These are phyloP conservation scores for Diphasiastrum complanatum DNA, from an alignment of 83 land plant genomes.

Conservation along the genomic window DNA sequence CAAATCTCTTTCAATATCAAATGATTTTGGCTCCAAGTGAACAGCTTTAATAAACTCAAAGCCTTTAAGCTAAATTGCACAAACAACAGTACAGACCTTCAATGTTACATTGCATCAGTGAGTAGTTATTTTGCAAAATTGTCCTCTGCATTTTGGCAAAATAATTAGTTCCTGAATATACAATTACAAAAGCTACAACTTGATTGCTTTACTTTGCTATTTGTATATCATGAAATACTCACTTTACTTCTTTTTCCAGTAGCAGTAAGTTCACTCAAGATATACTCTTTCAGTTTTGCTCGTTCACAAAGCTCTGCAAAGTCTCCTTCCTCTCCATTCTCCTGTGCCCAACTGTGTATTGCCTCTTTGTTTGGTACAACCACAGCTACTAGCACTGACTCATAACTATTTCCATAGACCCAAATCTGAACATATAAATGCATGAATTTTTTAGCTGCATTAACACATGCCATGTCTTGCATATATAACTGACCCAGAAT, in stretches of 20 bases:
- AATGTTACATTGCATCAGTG: background rate
- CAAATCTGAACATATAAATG: conserved; percentile 57
- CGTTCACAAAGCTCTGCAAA: conserved; percentile 51
- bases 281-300: conserved; percentile 44
- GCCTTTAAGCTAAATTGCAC: conserved; percentile 52
- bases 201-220: background rate
- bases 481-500: too few relatives aligned
- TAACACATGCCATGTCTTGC: too few relatives aligned
- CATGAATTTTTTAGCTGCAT: too few relatives aligned
- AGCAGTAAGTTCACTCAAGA: conserved; percentile 65
- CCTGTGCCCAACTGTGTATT: conserved; percentile 65
- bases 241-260: conserved; percentile 66
- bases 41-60: conserved; percentile 68
- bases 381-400: conserved; percentile 85
- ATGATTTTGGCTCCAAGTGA: conserved; percentile 69
- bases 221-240: conserved; percentile 9
- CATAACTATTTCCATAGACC: conserved; percentile 98
- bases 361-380: conserved; percentile 70
- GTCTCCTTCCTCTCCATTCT: conserved; percentile 39
- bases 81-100: background rate
- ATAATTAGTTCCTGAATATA: background rate
- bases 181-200: too few relatives aligned
- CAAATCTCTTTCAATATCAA: conserved; percentile 79
- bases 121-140: background rate
- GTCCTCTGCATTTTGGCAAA: too few relatives aligned